Conservation (phyloP, 169 alveolate genomes). For the Theileria parva region DNA sequence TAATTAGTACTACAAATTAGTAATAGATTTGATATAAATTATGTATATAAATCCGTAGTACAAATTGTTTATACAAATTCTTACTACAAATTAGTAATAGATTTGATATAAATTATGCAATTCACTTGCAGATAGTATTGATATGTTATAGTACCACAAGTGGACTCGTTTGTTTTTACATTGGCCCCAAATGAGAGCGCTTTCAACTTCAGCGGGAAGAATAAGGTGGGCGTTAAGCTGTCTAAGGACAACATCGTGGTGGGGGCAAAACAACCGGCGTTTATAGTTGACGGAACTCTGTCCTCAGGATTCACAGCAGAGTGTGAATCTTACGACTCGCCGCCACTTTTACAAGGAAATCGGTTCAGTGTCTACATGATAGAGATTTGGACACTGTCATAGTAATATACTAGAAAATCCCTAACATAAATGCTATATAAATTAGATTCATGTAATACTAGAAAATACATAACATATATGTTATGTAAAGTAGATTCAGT, state of each 20-base stretch:
- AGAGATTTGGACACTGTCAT: constrained; percentile 59
- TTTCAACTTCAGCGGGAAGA: constrained; percentile 45
- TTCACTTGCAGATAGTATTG: no score
- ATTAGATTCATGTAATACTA: not conserved
- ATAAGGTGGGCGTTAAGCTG: constrained; percentile 34
- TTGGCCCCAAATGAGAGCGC: constrained; percentile 20
- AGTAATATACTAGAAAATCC: not conserved
- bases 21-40: no score
- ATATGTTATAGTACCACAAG: constrained; percentile 26
- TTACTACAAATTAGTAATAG: no score
- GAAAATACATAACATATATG: not conserved
- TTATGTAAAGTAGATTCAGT: not conserved
- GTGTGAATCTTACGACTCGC: constrained; percentile 62
- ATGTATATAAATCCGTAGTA: not conserved
- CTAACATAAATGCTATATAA: not conserved
- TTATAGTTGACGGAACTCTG: constrained; percentile 45
- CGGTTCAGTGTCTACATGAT: constrained; percentile 41
- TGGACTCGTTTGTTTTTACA: constrained; percentile 55
- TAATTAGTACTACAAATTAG: not conserved
- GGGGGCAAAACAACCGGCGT: constrained; percentile 54
- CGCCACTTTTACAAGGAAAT: constrained; percentile 27
- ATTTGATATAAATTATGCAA: no score
- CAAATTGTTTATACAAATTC: not conserved
- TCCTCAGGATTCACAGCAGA: constrained; percentile 36
- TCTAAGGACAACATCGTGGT: constrained; percentile 48